Conservation (phyloP, 2,329 filamentous ascomycete species). For the Berkeleyomyces basicola region DNA sequence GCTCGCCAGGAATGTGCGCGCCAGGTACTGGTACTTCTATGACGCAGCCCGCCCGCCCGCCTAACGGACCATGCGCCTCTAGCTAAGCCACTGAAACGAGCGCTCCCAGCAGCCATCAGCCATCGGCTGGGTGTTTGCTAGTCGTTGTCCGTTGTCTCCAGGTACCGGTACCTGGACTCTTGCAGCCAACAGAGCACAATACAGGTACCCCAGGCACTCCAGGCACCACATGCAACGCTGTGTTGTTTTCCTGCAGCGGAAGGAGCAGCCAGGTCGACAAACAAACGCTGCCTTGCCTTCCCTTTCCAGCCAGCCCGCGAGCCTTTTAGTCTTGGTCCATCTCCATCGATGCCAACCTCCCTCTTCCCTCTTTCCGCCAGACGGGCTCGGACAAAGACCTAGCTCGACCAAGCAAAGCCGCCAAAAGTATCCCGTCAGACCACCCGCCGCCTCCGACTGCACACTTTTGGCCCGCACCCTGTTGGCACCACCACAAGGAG, state of each 20-base stretch:
- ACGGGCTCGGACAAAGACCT: too few relatives aligned
- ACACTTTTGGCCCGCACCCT: not conserved
- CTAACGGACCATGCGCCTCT: not conserved
- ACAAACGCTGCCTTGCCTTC: not conserved
- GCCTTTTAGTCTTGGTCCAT: not conserved
- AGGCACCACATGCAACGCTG: not conserved
- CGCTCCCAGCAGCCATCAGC: not conserved
- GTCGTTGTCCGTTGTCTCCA: not conserved
- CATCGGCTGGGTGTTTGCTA: not conserved
- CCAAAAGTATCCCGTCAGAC: not conserved
- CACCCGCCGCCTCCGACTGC: not conserved
- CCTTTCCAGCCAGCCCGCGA: not conserved
- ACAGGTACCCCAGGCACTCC: not conserved
- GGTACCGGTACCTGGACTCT: not conserved
- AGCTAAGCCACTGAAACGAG: not conserved
- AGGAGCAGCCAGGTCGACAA: not conserved
- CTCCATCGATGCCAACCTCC: not conserved
- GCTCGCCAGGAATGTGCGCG: not conserved
- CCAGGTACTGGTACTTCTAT: not conserved
- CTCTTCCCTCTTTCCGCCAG: not conserved
- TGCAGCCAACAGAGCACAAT: not conserved
- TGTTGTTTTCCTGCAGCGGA: not conserved
- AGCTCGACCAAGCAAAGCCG: too few relatives aligned
- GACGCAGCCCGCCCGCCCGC: not conserved
- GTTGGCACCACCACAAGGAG: not conserved